Evolutionary conservation across 2,329 filamentous ascomycete genomes (phyloP), one percentile per base, ranked within the genome.

Genomic region (Graphilbum fragrans): DNA sequence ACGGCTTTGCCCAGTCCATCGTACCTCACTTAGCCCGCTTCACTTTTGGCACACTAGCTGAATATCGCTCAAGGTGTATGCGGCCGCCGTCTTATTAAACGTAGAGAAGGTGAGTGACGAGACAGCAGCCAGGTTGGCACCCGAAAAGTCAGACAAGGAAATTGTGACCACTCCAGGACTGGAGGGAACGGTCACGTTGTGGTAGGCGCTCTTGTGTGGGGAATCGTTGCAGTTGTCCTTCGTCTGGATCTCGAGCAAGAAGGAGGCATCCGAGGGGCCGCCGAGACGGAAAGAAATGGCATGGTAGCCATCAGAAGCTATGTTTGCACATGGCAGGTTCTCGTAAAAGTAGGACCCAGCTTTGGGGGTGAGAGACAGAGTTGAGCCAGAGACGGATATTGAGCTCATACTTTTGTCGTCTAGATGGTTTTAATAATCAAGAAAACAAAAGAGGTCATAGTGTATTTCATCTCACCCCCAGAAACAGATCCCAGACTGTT

Each of bases 291-390:
- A 71, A 22, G 62, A 61, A 36, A 72, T 47, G 3, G 62, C 64
- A 47, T 57, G 63, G 53, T 72, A 73, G 44, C 62, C 61, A 38
- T 67, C 60, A 37, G 56, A 60, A 16, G 55, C 55, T 17, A 69
- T 62, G 32, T 60, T 55, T 49, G 66, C 60, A 55, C 70, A 74
- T 0, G 55, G 49, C 41, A 74, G 65, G 2, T 63, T 67, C 52
- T 72, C 70, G 50, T 74, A 74, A 47, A 71, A 73, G 56, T 74
- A 74, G 12, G 68, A 66, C 21, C 49, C 51, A 16, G 58, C 50
- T 45, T 63, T 67, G 25, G 67, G 66, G n/a, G 62, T 66, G 55
- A 75, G 70, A 8, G 61, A 63, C 19, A 74, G 60, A 23, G 66
- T 62, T 37, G 65, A 64, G 14, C 56, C 56, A 14, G 57, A 56